Percentiles rank a stretch among this genome's conserved stretches.
phyloP scores from a whole-genome alignment of 768 basidiomycete species.

The Rickenella mellea region DNA sequence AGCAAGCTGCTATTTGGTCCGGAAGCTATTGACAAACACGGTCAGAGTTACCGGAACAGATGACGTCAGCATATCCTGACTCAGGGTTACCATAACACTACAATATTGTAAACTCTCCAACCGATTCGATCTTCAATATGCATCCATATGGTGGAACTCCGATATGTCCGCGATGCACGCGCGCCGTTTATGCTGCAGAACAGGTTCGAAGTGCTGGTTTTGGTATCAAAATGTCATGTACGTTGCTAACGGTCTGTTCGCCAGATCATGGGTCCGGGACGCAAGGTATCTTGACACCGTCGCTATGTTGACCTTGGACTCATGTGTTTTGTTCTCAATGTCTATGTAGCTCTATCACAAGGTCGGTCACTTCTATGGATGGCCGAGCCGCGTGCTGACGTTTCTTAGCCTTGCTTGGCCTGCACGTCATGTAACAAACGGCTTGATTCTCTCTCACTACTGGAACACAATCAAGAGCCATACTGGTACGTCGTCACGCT shows the following conservation, averaged over 20 bases:
- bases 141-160: slow-evolving; percentile 66
- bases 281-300: slow-evolving; percentile 51
- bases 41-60: too few relatives aligned
- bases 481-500: slow-evolving; percentile 33
- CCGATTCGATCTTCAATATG: too few relatives aligned
- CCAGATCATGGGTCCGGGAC: slow-evolving; percentile 78
- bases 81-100: too few relatives aligned
- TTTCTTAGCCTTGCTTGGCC: slow-evolving; percentile 61
- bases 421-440: slow-evolving; percentile 72
- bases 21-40: too few relatives aligned
- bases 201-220: slow-evolving; percentile 36
- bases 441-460: slow-evolving; percentile 63
- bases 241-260: slow-evolving; percentile 5
- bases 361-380: slow-evolving; percentile 34
- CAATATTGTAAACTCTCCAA: too few relatives aligned
- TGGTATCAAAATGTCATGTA: neutral
- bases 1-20: too few relatives aligned
- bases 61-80: too few relatives aligned
- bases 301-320: neutral
- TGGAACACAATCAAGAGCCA: slow-evolving; percentile 77
- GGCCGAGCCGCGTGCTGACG: slow-evolving; percentile 3
- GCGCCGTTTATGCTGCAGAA: slow-evolving; percentile 80
- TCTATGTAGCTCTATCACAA: slow-evolving; percentile 65
- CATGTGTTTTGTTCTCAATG: neutral
- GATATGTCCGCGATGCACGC: slow-evolving; percentile 64